Conservation (phyloP, 441 rosid genomes). For the Isatis lusitanica region DNA sequence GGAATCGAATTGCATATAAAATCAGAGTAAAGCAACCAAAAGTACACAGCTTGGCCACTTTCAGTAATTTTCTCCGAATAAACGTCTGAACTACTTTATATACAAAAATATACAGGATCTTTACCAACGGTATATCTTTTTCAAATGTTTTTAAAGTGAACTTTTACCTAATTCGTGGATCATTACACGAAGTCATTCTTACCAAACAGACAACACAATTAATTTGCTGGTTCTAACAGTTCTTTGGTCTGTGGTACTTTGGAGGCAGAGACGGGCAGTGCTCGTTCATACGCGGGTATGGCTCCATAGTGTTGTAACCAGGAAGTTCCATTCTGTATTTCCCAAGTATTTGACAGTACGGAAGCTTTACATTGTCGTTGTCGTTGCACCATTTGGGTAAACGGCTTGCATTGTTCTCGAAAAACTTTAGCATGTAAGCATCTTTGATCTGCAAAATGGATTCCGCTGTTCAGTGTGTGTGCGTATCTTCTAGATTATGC, state of each 20-base stretch:
- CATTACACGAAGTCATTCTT: conserved; percentile 15
- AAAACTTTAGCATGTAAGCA: conserved; percentile 79
- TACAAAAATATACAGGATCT: background rate
- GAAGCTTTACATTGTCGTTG: conserved; percentile 72
- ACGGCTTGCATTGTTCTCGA: conserved; percentile 75
- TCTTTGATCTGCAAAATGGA: conserved; percentile 72
- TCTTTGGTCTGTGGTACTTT: conserved; percentile 60
- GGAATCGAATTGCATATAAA: background rate
- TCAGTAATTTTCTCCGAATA: background rate
- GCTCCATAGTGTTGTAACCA: conserved; percentile 74
- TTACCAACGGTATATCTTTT: background rate
- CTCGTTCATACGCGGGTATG: conserved; percentile 93
- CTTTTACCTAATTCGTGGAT: conserved; percentile 2
- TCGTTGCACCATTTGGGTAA: conserved; percentile 95
- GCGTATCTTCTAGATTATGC: conserved; percentile 5
- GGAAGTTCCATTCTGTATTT: conserved; percentile 96
- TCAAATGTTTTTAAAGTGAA: background rate
- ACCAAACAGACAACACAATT: conserved; percentile 22
- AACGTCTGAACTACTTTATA: background rate
- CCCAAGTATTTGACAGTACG: conserved; percentile 89
- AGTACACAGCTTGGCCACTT: no score
- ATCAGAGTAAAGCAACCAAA: background rate
- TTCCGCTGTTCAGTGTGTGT: conserved; percentile 2
- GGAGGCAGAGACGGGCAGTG: conserved; percentile 93
- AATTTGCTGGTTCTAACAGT: conserved; percentile 49